Conservation (phyloP, 257 asterid species). For the Ophiorrhiza pumila region DNA sequence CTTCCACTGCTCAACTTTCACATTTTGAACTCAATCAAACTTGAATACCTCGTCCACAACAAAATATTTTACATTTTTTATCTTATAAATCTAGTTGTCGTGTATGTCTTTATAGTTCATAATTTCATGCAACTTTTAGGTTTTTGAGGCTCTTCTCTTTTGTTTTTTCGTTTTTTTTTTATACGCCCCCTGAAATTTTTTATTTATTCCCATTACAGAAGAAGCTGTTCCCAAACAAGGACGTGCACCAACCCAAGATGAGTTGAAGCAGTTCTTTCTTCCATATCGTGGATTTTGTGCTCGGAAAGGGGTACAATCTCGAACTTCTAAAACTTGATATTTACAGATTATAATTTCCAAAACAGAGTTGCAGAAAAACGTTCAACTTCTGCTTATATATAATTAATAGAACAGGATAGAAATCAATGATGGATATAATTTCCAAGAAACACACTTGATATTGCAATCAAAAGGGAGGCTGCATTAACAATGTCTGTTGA, state of each 20-base stretch:
- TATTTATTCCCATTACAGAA: constrained; percentile 34
- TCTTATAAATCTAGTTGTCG: too few relatives aligned
- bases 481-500: too few relatives aligned
- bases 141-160: neutral
- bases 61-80: too few relatives aligned
- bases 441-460: too few relatives aligned
- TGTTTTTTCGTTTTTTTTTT: neutral
- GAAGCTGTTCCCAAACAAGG: constrained; percentile 42
- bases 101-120: too few relatives aligned
- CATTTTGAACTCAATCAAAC: neutral
- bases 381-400: neutral
- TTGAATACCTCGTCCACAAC: too few relatives aligned
- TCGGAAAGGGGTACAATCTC: constrained; percentile 66
- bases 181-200: neutral
- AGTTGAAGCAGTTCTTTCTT: constrained; percentile 64
- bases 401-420: too few relatives aligned
- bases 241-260: constrained; percentile 51
- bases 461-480: too few relatives aligned
- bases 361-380: neutral
- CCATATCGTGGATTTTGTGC: constrained; percentile 81
- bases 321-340: neutral
- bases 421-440: too few relatives aligned
- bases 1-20: neutral
- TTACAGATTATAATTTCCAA: neutral
- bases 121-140: too few relatives aligned